Evolutionary conservation across 768 basidiomycete genomes (phyloP), one percentile per base, ranked within the genome.

Genomic region (Rhodotorula graminis): DNA sequence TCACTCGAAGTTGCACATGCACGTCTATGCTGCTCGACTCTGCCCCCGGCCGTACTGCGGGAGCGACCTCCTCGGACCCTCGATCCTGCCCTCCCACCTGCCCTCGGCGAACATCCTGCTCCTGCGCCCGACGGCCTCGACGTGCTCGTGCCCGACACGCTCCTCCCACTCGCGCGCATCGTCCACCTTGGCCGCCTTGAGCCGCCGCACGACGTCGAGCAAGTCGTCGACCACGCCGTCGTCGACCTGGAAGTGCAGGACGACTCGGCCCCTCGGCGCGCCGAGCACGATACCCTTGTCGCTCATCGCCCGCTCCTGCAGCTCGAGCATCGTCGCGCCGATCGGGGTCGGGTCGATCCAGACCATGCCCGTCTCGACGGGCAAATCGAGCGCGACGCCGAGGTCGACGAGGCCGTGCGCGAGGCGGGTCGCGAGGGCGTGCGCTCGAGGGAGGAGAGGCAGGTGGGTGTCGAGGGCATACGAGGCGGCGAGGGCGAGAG

Each of bases 391-490:
- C 21, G 84, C 84, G 16, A 86, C 88, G 10, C 93, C 93, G 15
- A 11, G 8, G 6, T 50, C 58, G 29, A 86, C 84, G 11, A 97
- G 83, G 25, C 90, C 89, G 29, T 80, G 80, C 75, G 91, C 88
- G 42, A 96, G 84, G 73, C 82, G 85, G 74, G 83, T 85, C 0
- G 94, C 83, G 29, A 93, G 87, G 0, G 82, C 82, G 78, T 98
- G 94, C 1, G 92, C 91, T 7, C 81, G 83, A 12, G 85, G 83
- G 44, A 98, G 84, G 63, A 86, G 85, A 0, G 90, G 86, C 80
- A 95, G 90, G 80, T 92, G 89, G 82, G 91, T 81, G 6, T 88
- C 87, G 63, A 97, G 83, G 11, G 91, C 90, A 78, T 91, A 92
- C 21, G 92, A 90, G 4, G 90, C 92, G 12, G 87, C 87, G 18